These are phyloP conservation scores for Henningerozyma blattae DNA, from an alignment of 805 yeast genomes.

Conservation along the genomic window DNA sequence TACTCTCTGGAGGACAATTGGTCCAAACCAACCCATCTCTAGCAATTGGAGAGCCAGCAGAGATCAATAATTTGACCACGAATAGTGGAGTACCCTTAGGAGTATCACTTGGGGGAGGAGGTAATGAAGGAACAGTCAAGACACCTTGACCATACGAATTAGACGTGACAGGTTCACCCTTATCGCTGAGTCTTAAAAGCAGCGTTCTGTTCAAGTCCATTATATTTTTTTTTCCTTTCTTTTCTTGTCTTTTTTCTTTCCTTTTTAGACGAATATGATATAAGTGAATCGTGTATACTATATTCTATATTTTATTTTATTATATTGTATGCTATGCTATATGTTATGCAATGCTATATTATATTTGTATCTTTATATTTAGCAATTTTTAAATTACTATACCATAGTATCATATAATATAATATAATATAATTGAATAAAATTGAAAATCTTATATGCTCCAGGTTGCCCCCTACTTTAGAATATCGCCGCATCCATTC, in stretches of 20 bases:
- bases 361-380: neutral
- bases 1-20: conserved; percentile 46
- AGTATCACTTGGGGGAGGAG: conserved; percentile 21
- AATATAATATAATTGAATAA: no score
- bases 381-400: neutral
- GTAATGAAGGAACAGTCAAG: conserved; percentile 28
- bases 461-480: no score
- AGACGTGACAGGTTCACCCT: conserved; percentile 24
- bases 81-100: conserved; percentile 31
- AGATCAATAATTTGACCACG: conserved; percentile 47
- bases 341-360: neutral
- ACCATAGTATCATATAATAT: neutral
- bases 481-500: no score
- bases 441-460: no score
- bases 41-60: conserved; percentile 65
- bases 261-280: neutral
- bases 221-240: no score
- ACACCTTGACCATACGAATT: conserved; percentile 27
- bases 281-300: neutral
- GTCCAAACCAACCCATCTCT: conserved; percentile 63
- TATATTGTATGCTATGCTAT: neutral
- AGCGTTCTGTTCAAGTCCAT: conserved; percentile 19
- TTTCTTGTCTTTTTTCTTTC: neutral
- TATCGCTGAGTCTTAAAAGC: conserved; percentile 24
- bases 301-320: no score